Base-by-base conservation (phyloP, 1,284 basidiomycete genomes). In the Apiotrichum laibachii region DNA sequence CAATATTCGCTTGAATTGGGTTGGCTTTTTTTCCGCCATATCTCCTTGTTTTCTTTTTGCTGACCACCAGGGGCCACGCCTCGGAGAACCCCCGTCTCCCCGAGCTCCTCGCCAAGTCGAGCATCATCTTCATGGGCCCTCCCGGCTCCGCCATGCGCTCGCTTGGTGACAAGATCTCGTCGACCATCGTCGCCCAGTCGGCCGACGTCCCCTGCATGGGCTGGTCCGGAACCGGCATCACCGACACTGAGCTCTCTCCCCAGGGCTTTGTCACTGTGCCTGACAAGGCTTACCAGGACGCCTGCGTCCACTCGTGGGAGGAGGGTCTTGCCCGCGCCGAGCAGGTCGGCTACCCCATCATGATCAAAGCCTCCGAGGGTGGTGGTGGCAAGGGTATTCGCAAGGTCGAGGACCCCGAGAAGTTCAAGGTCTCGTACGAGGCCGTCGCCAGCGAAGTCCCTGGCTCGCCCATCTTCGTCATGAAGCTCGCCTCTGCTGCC, bases 301-400 rank as follows among this genome's bases (percentile, higher is more conserved):
- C 96, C 16, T 99, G 96, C 72, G 89, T 99, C 16, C 88, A 87
- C 64, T 86, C 81, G 51, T 92, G 95, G 53, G 91, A 95, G 73
- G 87, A 97, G 67, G 96, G 96, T 55, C 78, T 99, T 62, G 80
- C 82, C 64, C 86, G 84, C 72, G 90, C 95, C 0, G 87, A 92
- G 77, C 81, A 86, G 74, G 97, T 99, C 61, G 95, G 95, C 31
- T 99, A 85, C 83, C 96, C 96, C 0, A 87, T 99, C 70, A 99
- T 99, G 96, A 99, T 99, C 83, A 99, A 99, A 83, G 96, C 96
- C 11, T 92, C 89, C 67, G 96, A 99, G 78, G 96, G 96, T 71
- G 96, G 96, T 70, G 96, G 96, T 79, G 96, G 96, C 63, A 99
- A 99, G 79, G 96, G 96, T 81, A 98, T 98, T 63, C 84, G 93